These are phyloP conservation scores for Aspergillus unguis DNA, from an alignment of 2,329 filamentous ascomycete species.

Conservation along the genomic window DNA sequence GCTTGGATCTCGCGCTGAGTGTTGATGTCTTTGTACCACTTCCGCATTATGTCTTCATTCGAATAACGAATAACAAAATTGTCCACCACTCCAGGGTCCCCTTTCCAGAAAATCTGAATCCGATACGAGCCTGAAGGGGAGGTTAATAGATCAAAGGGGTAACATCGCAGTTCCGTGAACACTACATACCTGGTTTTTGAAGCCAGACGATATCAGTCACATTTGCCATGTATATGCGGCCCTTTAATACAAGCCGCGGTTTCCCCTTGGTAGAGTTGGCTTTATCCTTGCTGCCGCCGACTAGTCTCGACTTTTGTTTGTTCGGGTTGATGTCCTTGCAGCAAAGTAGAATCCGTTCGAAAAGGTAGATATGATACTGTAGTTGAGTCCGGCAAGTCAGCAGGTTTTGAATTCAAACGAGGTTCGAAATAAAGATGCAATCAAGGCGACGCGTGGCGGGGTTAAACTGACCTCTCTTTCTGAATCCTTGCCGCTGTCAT, in stretches of 20 bases:
- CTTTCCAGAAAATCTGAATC: constrained; percentile 98
- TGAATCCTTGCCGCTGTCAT: constrained; percentile 70
- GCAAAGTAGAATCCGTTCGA: constrained; percentile 90
- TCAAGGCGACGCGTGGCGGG: constrained; percentile 2
- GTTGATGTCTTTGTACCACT: constrained; percentile 81
- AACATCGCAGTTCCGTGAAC: neutral
- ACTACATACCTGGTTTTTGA: constrained; percentile 74
- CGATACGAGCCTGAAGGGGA: constrained; percentile 71
- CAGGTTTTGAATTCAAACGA: neutral
- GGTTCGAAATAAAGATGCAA: neutral
- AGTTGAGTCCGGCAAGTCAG: constrained; percentile 17
- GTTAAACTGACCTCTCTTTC: constrained; percentile 73
- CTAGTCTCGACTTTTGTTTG: constrained; percentile 68
- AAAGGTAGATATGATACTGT: constrained; percentile 96
- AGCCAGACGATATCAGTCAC: constrained; percentile 91
- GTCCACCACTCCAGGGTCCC: constrained; percentile 90
- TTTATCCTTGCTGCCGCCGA: constrained; percentile 66
- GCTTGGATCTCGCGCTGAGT: constrained; percentile 63
- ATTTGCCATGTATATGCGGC: constrained; percentile 98
- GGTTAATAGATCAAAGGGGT: neutral
- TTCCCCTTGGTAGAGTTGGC: constrained; percentile 69
- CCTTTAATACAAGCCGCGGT: constrained; percentile 79
- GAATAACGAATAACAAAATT: constrained; percentile 93
- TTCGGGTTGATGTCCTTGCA: constrained; percentile 91
- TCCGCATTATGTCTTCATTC: constrained; percentile 89